Percentiles rank a stretch among this genome's conserved stretches.
phyloP scores from a whole-genome alignment of 2,329 filamentous ascomycete genomes.

The Bipolaris victoriae region DNA sequence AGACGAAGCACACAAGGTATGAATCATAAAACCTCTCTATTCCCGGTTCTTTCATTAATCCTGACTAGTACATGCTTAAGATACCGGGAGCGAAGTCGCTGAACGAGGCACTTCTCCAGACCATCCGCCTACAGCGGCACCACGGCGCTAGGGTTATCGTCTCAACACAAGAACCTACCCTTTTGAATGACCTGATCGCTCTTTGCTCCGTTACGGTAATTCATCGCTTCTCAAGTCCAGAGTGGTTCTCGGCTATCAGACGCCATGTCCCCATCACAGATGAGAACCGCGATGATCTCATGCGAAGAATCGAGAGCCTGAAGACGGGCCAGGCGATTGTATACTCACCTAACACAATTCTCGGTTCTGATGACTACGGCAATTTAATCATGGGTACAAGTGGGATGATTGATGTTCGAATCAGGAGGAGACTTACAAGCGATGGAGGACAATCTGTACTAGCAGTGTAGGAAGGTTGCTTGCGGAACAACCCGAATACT shows the following conservation, averaged over 20 bases:
- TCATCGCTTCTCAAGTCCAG: constrained; percentile 3
- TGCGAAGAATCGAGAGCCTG: constrained; percentile 34
- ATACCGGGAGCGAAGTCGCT: constrained; percentile 62
- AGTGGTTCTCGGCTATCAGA: constrained; percentile 2
- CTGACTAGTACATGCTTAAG: constrained; percentile 62
- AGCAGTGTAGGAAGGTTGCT: background rate
- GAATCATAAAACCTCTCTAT: background rate
- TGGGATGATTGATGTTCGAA: constrained; percentile 25
- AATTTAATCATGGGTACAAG: constrained; percentile 17
- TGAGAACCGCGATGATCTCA: background rate
- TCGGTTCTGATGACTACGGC: constrained; percentile 32
- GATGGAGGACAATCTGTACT: constrained; percentile 61
- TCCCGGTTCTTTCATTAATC: background rate
- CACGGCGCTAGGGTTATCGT: constrained; percentile 70
- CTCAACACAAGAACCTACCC: constrained; percentile 77
- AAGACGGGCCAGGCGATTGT: constrained; percentile 57
- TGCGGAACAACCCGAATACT: background rate
- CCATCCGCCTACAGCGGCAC: constrained; percentile 75
- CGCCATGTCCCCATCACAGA: background rate
- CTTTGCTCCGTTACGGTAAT: constrained; percentile 75
- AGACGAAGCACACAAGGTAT: constrained; percentile 75
- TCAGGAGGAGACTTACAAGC: constrained; percentile 33
- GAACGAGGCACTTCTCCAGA: constrained; percentile 66
- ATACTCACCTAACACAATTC: constrained; percentile 56
- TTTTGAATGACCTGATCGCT: constrained; percentile 71